A percentile compares a stretch with the other conserved stretches of the same genome.
These are phyloP conservation scores for Yamadazyma dushanensis DNA, from an alignment of 1,139 yeast genomes.

Conservation along the genomic window DNA sequence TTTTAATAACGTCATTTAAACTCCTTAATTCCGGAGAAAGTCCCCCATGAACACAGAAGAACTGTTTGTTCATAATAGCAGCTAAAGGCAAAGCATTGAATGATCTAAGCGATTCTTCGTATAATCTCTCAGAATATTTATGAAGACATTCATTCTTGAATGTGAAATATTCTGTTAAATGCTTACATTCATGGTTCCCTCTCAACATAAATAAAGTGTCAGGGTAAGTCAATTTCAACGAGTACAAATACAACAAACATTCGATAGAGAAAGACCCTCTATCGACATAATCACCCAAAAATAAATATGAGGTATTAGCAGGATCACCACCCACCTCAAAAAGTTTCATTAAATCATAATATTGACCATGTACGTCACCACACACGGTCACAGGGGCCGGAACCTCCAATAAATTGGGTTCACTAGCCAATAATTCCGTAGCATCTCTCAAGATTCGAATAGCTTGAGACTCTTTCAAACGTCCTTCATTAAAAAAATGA, in stretches of 20 bases:
- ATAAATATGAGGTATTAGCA: conserved; percentile 68
- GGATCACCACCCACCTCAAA: conserved; percentile 97
- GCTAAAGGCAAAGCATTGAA: conserved; percentile 91
- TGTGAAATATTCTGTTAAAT: conserved; percentile 90
- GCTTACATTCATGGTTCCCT: conserved; percentile 96
- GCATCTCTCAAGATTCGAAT: conserved; percentile 65
- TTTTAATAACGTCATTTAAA: conserved; percentile 64
- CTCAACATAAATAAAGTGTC: conserved; percentile 77
- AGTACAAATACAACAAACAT: conserved; percentile 76
- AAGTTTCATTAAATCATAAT: conserved; percentile 83
- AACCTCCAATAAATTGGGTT: conserved; percentile 77
- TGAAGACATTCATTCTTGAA: conserved; percentile 89
- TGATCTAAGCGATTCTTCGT: conserved; percentile 74
- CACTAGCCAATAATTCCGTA: conserved; percentile 63
- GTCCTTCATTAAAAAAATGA: conserved; percentile 81
- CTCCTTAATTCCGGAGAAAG: conserved; percentile 79
- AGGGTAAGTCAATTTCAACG: conserved; percentile 80
- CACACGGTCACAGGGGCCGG: conserved; percentile 96
- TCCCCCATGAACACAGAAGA: conserved; percentile 98
- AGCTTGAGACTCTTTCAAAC: conserved; percentile 73
- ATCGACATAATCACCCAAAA: conserved; percentile 95
- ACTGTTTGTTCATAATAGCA: conserved; percentile 92
- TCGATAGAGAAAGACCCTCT: conserved; percentile 92
- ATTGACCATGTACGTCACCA: conserved; percentile 97
- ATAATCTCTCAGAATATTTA: conserved; percentile 69